Base-by-base conservation (phyloP, 805 yeast genomes). In the Debaryomyces tyrocola region DNA sequence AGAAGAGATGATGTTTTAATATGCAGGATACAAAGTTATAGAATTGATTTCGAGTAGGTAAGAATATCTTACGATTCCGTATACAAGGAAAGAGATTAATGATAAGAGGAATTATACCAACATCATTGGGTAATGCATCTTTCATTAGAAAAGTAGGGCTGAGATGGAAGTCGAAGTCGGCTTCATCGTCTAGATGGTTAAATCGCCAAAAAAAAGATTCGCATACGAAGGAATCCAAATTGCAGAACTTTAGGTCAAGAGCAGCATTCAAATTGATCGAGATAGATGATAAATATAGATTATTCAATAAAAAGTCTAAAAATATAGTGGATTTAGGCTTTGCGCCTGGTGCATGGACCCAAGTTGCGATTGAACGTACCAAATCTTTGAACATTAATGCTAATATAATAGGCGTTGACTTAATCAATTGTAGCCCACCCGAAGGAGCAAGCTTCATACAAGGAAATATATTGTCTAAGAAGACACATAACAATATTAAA, bases 301-400 rank as follows among this genome's bases (percentile, higher is more conserved):
- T 94, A 2, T 83, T 92, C 62, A 60, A 50, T 40, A 64, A 67
- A 34, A 74, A 74, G 2, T 74, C 81, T 0, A 74, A 69, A 52
- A 78, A 82, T 37, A 86, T 94, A 0, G 81, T 94, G 4, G 99
- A 94, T 68, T 69, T 94, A 39, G 96, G 97, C 0, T 90, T 83
- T 63, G 96, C 96, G 0, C 97, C 97, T 0, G 97, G 97, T 0
- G 90, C 96, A 3, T 90, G 97, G 97, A 80, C 92, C 7, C 96
- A 90, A 60, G 91, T 89, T 1, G 91, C 92, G 0, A 67, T 78
- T 7, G 79, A 79, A 44, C 63, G 78, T 45, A 44, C 54, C 37
- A 43, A 39, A 2, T 37, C 74, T 82, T 1, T 58, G 63, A 15
- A 75, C 9, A 33, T 40, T 1, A 59, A 67, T 1, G 85, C 90